Evolutionary conservation across 2,329 filamentous ascomycete species (phyloP), one percentile per base, ranked within the genome.

Genomic region (Alternaria arbusti): DNA sequence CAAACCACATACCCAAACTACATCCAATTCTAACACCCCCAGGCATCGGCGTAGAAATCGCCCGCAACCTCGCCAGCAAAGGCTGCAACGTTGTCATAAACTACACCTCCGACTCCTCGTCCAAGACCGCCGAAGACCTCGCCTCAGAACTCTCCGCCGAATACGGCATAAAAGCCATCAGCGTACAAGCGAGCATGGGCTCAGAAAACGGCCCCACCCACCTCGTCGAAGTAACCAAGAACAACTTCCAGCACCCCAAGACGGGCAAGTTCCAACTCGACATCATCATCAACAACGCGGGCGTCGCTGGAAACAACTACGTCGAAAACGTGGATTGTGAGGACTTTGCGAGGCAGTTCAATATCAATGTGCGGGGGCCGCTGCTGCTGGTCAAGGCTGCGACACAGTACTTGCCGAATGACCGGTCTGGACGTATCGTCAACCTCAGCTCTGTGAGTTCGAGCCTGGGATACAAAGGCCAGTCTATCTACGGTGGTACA

Each of bases 281-380:
- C 81, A 92, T 97, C 65, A 83, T 97, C 57, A 84, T 97, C 83
- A 96, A 97, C 86, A 97, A 96, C 79, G 93, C 94, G 28, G 94
- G 92, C 25, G 82, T 87, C 3, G 81, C 84, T 11, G 79, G 87
- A 43, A 95, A 96, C 81, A 87, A 90, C 70, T 78, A 82, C 25
- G 81, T 91, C 23, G 85, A 87, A 54, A 86, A 91, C 26, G 87
- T 93, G 66, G 86, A 86, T 5, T 75, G 84, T 6, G 84, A 85
- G 12, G 87, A 94, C 73, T 96, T 94, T 81, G 85, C 89, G 46
- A 83, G 86, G 70, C 89, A 91, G 60, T 96, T 93, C 82, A 86
- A 87, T 59, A 86, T 96, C 81, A 97, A 97, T 75, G 93, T 96
- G 22, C 86, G 93, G 10, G 93, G 91, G 0, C 93, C 93, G 1